A percentile compares a stretch with the other conserved stretches of the same genome.
Evolutionary conservation across 2,329 filamentous ascomycete genomes (phyloP).

Genomic region (Pseudogymnoascus sp.): DNA sequence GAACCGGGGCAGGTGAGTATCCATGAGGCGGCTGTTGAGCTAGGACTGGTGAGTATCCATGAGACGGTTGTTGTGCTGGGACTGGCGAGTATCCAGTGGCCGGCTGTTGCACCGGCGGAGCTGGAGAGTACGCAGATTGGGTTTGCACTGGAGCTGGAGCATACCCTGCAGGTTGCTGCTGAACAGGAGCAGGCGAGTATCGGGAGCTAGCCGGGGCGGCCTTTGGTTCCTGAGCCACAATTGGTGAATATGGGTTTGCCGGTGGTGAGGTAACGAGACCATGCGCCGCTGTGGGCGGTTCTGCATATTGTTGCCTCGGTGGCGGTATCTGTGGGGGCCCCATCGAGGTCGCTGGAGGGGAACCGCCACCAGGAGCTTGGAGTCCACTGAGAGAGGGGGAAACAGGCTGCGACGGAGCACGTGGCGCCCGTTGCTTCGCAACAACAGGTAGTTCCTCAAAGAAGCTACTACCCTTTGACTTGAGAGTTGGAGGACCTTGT

Average conservation of each 20-base stretch:
- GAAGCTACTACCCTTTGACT: slow-evolving; percentile 46
- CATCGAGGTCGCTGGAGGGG: slow-evolving; percentile 13
- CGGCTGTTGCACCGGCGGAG: slow-evolving; percentile 35
- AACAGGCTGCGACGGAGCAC: slow-evolving; percentile 27
- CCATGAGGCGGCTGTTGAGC: too few species aligned
- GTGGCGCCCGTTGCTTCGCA: slow-evolving; percentile 49
- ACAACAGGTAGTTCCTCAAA: slow-evolving; percentile 69
- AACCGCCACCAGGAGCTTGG: slow-evolving; percentile 17
- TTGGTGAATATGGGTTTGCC: slow-evolving; percentile 25
- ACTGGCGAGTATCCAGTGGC: slow-evolving; percentile 13
- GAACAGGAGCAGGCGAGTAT: neutral
- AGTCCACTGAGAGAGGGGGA: slow-evolving; percentile 18
- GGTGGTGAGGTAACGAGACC: slow-evolving; percentile 26
- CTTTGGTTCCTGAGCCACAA: slow-evolving; percentile 9
- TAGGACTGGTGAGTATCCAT: slow-evolving; percentile 14
- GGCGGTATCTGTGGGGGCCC: slow-evolving; percentile 15
- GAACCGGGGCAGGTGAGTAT: slow-evolving; percentile 51
- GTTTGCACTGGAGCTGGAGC: slow-evolving; percentile 23
- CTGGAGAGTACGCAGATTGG: slow-evolving; percentile 52
- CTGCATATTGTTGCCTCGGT: slow-evolving; percentile 11
- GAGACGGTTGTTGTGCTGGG: slow-evolving; percentile 12
- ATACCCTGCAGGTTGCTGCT: slow-evolving; percentile 13
- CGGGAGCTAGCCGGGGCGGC: slow-evolving; percentile 18
- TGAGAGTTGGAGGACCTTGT: slow-evolving; percentile 11
- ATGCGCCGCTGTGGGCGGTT: slow-evolving; percentile 13